A percentile compares a stretch with the other conserved stretches of the same genome.
Conservation (phyloP, 352 stramenopile species). For the Phytophthora pseudosyringae region DNA sequence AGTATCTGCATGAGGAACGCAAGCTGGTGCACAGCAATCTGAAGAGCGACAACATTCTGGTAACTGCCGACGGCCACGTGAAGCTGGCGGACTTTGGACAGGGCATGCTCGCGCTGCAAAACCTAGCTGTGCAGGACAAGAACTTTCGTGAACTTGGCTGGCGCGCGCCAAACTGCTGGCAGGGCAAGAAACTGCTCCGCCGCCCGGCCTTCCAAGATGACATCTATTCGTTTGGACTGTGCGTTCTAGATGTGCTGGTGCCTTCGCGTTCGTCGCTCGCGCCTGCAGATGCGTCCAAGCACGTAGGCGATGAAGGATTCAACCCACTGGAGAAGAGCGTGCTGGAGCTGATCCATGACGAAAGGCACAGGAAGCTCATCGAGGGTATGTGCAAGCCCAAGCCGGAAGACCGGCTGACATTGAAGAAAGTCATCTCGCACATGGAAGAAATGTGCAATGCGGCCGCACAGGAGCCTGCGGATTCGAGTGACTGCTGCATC, state of each 20-base stretch:
- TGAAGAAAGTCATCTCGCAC: conserved; percentile 15
- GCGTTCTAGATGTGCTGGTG: conserved; percentile 36
- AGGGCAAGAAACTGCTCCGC: conserved; percentile 13
- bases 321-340: conserved; percentile 16
- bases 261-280: conserved; percentile 16
- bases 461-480: conserved; percentile 12
- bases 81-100: conserved; percentile 84
- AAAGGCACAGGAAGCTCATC: conserved; percentile 17
- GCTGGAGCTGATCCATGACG: conserved; percentile 1
- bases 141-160: conserved; percentile 32
- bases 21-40: conserved; percentile 60
- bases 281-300: background rate
- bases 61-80: conserved; percentile 51
- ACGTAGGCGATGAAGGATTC: conserved; percentile 29
- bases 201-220: conserved; percentile 36
- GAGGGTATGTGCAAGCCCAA: conserved; percentile 26
- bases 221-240: conserved; percentile 39
- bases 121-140: conserved; percentile 17
- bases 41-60: conserved; percentile 70
- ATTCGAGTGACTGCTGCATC: conserved; percentile 31
- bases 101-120: conserved; percentile 37
- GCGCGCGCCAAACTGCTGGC: conserved; percentile 31
- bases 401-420: conserved; percentile 10
- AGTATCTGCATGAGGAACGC: conserved; percentile 57
- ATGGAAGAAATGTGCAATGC: conserved; percentile 22